Evolutionary conservation across 176 grass and related monocot species (phyloP).

Genomic region (Triticum dicoccoides): DNA sequence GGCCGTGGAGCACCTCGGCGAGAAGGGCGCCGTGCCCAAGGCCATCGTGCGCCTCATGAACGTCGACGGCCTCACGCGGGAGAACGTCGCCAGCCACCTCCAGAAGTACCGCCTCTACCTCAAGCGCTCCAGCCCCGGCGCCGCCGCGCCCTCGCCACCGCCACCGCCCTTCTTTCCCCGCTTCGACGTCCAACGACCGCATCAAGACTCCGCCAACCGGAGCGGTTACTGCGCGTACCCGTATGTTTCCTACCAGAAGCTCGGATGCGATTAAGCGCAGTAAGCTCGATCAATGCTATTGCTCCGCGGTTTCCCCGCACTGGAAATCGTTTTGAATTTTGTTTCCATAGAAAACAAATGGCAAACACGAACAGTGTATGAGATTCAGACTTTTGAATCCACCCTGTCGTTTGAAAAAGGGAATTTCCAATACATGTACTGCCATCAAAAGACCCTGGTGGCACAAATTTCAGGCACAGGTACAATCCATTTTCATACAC

Average conservation of each 20-base stretch:
- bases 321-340: not conserved
- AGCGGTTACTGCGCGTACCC: not conserved
- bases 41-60: constrained; percentile 94
- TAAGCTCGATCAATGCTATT: not conserved
- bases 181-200: not conserved
- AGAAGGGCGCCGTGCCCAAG: constrained; percentile 88
- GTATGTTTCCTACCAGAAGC: constrained; percentile 6
- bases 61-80: constrained; percentile 88
- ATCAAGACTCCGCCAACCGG: not conserved
- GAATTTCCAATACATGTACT: not conserved
- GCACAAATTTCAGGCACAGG: not conserved
- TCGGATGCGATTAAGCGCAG: constrained; percentile 6
- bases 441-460: not conserved
- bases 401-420: not conserved
- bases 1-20: constrained; percentile 71
- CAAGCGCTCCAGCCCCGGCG: constrained; percentile 42
- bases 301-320: not conserved
- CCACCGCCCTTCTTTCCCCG: not conserved
- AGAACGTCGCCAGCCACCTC: constrained; percentile 98
- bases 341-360: not conserved
- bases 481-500: not conserved
- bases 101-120: constrained; percentile 97
- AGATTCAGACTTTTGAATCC: not conserved
- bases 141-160: not conserved
- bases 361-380: not conserved